Evolutionary conservation across 1,284 basidiomycete genomes (phyloP).

Genomic region (Trametes polyzona): DNA sequence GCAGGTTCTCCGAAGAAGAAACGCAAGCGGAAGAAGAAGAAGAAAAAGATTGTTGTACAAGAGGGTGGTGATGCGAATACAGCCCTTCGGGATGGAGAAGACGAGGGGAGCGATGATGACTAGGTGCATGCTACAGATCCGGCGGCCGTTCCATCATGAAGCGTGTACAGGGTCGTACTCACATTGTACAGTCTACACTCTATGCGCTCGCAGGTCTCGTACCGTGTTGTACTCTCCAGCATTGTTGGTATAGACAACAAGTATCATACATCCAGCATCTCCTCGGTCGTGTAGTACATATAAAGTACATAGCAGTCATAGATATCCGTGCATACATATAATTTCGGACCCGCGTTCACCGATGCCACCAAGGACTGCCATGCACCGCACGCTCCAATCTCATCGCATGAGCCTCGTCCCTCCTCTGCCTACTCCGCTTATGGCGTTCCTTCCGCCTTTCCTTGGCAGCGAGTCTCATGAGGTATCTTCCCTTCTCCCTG

Average conservation of each 20-base stretch:
- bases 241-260: too few species aligned
- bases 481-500: slow-evolving; percentile 18
- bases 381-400: slow-evolving; percentile 13
- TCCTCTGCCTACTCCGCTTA: slow-evolving; percentile 22
- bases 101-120: slow-evolving; percentile 7
- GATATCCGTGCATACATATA: neutral
- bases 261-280: neutral
- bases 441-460: slow-evolving; percentile 25
- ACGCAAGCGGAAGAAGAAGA: slow-evolving; percentile 58
- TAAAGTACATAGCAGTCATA: neutral
- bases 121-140: neutral
- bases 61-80: neutral
- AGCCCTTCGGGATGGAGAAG: slow-evolving; percentile 5
- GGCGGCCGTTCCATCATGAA: too few species aligned
- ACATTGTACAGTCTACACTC: too few species aligned
- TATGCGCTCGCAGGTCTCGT: too few species aligned
- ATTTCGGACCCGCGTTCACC: slow-evolving; percentile 1
- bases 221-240: too few species aligned
- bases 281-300: neutral
- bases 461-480: slow-evolving; percentile 14
- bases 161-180: neutral
- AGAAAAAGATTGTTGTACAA: slow-evolving; percentile 43
- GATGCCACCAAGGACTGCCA: slow-evolving; percentile 20
- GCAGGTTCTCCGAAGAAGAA: slow-evolving; percentile 45
- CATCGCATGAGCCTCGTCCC: slow-evolving; percentile 21